Conservation (phyloP, 306 rosid species). For the Cucumis melo region DNA sequence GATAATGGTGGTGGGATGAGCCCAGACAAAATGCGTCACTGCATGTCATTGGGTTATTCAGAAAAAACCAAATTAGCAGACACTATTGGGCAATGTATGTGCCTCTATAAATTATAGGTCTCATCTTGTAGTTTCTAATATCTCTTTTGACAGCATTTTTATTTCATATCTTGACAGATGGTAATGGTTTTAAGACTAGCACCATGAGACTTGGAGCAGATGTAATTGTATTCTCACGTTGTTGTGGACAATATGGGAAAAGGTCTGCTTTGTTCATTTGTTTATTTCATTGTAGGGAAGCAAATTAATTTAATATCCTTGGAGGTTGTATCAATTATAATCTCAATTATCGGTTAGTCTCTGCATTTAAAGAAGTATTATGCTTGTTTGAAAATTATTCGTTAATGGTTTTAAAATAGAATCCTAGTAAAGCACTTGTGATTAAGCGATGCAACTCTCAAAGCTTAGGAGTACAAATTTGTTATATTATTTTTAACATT, state of each 20-base stretch:
- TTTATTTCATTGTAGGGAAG: not conserved
- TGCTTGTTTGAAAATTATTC: too few relatives aligned
- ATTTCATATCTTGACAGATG: conserved; percentile 45
- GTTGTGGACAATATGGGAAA: conserved; percentile 44
- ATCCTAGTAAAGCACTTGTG: too few relatives aligned
- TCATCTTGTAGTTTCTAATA: not conserved
- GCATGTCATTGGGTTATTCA: conserved; percentile 96
- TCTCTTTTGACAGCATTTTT: conserved; percentile 12
- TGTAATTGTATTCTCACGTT: conserved; percentile 85
- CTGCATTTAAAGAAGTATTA: too few relatives aligned
- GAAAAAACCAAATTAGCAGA: conserved; percentile 75
- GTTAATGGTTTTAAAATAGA: too few relatives aligned
- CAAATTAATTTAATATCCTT: too few relatives aligned
- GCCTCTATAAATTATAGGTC: not conserved
- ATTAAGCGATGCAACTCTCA: too few relatives aligned
- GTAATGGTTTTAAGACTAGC: conserved; percentile 98
- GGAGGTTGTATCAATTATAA: too few relatives aligned
- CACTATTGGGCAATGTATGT: conserved; percentile 81
- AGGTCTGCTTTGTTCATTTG: conserved; percentile 32
- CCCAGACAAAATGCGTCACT: conserved; percentile 95
- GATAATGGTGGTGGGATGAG: conserved; percentile 99
- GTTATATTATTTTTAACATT: not conserved
- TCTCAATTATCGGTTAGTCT: too few relatives aligned
- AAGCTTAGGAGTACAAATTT: too few relatives aligned
- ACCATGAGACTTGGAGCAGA: conserved; percentile 99